Base-by-base conservation (phyloP, 176 grass and related monocot species). In the Otatea glauca region DNA sequence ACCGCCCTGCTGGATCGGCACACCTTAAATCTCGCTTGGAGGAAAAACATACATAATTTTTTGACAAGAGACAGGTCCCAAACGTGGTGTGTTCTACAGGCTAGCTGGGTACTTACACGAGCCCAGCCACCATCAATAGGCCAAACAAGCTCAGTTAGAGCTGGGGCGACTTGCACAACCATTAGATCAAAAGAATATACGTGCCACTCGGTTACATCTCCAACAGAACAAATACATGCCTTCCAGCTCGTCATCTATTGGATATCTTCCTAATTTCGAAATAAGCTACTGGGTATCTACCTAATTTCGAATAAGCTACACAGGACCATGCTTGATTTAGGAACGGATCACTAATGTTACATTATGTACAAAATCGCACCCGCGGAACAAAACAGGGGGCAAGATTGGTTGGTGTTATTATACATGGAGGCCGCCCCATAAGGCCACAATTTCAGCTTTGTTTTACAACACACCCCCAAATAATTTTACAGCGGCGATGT, bases 331-430 rank as follows among this genome's bases (percentile, higher is more conserved):
- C 27, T 53, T 42, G 34, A 16, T 38, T 65, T 70, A 16, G 45
- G 71, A 76, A 74, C 56, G 50, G 54, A 86, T 64, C 59, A 70
- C 83, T 76, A 79, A 88, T 86, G 64, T 80, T 62, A 76, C 77
- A 76, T 68, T 80, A 84, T 92, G 68, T 89, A 92, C 86, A 91
- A 23, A 14, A 68, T 68, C 41, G 59, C 79, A 70, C 72, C 79
- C 41, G 38, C 54, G 8, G 42, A 61, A 78, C 78, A 83, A 86
- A 78, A 88, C 68, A 62, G 29, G 66, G 77, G 70, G 71, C 65
- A 9, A 43, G 23, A 27, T 7, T 32, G 55, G 38, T 7, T 32
- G 55, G 23, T 35, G 62, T 32, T 83, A 83, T 78, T 83, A 47
- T 86, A 70, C 79, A 86, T 10, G 17, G 43, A 29, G 51, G 35